phyloP scores from a whole-genome alignment of 2,329 filamentous ascomycete species.

The Colletotrichum incanum region DNA sequence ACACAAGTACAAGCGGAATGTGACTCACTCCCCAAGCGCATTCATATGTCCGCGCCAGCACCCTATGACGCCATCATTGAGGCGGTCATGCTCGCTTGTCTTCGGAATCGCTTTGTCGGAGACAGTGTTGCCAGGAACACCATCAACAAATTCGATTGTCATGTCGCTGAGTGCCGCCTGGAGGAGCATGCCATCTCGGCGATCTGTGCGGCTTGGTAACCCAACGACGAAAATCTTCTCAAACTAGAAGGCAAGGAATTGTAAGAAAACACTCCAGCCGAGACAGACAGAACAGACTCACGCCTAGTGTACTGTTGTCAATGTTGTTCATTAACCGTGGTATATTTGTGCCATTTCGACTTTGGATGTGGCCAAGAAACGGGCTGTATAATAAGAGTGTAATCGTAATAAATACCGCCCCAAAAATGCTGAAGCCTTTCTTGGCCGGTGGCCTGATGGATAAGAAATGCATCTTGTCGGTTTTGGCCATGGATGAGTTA shows the following conservation, averaged over 20 bases:
- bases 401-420: constrained; percentile 11
- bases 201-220: constrained; percentile 65
- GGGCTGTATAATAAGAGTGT: constrained; percentile 23
- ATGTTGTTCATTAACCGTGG: constrained; percentile 16
- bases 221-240: constrained; percentile 68
- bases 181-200: constrained; percentile 65
- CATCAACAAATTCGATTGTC: constrained; percentile 62
- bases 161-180: constrained; percentile 63
- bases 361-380: constrained; percentile 19
- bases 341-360: not conserved
- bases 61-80: constrained; percentile 49
- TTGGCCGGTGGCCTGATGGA: constrained; percentile 27
- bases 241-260: constrained; percentile 56
- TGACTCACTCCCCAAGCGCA: constrained; percentile 51
- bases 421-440: constrained; percentile 20
- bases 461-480: constrained; percentile 21
- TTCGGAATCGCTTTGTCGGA: constrained; percentile 55
- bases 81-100: constrained; percentile 51
- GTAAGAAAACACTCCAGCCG: not conserved
- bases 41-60: constrained; percentile 61
- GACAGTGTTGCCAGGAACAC: constrained; percentile 57
- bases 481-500: not conserved
- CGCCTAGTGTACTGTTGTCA: constrained; percentile 34
- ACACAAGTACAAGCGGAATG: too few species aligned
- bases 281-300: not conserved